Conservation (phyloP, 441 rosid species). For the Codiaeum variegatum region DNA sequence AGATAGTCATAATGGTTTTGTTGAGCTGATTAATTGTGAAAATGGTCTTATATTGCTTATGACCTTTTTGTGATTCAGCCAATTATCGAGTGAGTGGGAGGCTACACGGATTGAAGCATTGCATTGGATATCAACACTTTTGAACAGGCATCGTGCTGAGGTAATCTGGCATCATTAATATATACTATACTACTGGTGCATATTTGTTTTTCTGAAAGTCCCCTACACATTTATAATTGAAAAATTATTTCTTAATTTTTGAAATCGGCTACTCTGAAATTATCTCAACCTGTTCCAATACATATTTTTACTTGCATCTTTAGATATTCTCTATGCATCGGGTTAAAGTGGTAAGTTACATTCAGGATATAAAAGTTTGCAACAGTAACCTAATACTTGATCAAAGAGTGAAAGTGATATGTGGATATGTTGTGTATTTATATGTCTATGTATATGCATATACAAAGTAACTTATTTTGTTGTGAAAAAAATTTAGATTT, state of each 20-base stretch:
- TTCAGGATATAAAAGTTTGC: neutral
- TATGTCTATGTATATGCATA: no score
- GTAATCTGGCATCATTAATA: slow-evolving; percentile 27
- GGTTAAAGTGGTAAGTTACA: neutral
- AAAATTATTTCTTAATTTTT: neutral
- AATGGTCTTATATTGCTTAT: slow-evolving; percentile 24
- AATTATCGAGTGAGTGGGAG: slow-evolving; percentile 83
- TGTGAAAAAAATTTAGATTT: no score
- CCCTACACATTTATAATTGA: no score
- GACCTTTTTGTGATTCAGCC: slow-evolving; percentile 51
- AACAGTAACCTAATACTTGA: neutral
- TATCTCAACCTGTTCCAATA: neutral
- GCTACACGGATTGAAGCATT: slow-evolving; percentile 97
- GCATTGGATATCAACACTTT: slow-evolving; percentile 92
- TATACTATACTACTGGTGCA: neutral
- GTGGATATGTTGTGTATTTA: no score
- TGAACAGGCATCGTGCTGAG: slow-evolving; percentile 85
- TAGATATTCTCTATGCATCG: neutral
- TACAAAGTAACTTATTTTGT: no score
- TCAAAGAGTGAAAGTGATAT: neutral
- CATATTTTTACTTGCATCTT: slow-evolving; percentile 7
- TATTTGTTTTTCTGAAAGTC: neutral
- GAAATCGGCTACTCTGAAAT: neutral
- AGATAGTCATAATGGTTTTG: neutral
- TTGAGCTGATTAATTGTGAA: slow-evolving; percentile 14